Evolutionary conservation across 129 eudicot species (phyloP).

Genomic region (Flaveria trinervia): DNA sequence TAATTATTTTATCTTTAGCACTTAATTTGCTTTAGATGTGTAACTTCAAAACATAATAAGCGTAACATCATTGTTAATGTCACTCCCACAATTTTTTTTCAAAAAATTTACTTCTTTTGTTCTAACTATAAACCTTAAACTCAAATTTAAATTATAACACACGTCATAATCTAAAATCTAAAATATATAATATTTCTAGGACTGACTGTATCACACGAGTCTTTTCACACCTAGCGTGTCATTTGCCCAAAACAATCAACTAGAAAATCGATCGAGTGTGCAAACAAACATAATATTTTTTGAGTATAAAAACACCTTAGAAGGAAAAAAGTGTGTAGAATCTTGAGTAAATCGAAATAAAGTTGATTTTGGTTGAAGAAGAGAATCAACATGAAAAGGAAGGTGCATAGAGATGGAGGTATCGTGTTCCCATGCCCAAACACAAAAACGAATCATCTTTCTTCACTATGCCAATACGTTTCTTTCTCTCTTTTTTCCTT

Average conservation of each 20-base stretch:
- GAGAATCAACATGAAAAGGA: constrained; percentile 20
- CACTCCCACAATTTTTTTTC: background rate
- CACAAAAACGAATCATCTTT: constrained; percentile 32
- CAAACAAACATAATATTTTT: background rate
- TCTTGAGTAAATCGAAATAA: constrained; percentile 11
- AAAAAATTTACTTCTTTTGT: background rate
- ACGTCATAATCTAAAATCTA: background rate
- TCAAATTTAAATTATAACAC: background rate
- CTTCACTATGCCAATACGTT: constrained; percentile 36
- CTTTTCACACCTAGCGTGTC: constrained; percentile 1
- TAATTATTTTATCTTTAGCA: background rate
- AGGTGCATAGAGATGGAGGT: constrained; percentile 20
- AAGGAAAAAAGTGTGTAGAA: background rate
- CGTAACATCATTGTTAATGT: background rate
- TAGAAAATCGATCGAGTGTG: background rate
- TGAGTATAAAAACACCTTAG: background rate
- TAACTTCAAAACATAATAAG: background rate
- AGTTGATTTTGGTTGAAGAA: constrained; percentile 8
- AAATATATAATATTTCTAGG: background rate
- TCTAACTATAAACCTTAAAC: background rate
- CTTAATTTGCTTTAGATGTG: background rate
- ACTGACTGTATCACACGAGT: background rate
- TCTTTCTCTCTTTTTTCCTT: constrained; percentile 11
- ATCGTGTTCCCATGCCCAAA: constrained; percentile 31
- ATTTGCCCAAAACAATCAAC: background rate